These are phyloP conservation scores for Gryganskiella cystojenkinii DNA, from an alignment of 192 early-diverging fungal species.

Conservation along the genomic window DNA sequence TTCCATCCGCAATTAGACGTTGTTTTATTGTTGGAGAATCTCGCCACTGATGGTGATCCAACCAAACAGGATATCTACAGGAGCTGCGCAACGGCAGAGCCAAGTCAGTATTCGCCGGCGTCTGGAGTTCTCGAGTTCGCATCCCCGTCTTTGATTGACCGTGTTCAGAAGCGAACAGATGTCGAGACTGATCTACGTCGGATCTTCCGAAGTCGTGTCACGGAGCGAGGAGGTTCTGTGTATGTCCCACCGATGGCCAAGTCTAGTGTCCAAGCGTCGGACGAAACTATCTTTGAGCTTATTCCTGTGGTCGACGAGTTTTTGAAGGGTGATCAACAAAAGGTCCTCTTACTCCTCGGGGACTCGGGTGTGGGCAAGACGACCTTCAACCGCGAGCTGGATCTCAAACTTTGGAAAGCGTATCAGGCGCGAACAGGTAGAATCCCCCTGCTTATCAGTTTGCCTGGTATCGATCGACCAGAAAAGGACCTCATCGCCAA, in stretches of 20 bases:
- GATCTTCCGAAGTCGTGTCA: background rate
- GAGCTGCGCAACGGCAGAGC: background rate
- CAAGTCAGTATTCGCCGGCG: background rate
- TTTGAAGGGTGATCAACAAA: background rate
- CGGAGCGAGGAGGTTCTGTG: background rate
- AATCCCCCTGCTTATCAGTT: conserved; percentile 13
- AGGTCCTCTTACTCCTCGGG: conserved; percentile 7
- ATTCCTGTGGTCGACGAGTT: background rate
- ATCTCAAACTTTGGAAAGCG: background rate
- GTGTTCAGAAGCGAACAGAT: background rate
- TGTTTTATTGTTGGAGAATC: background rate
- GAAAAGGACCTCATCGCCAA: conserved; percentile 19
- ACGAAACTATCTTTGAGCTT: background rate
- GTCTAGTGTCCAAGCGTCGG: background rate
- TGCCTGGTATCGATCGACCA: conserved; percentile 2
- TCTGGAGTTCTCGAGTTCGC: background rate
- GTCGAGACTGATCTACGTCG: background rate
- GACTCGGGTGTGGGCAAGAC: conserved; percentile 23
- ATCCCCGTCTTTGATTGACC: background rate
- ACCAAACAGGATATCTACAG: conserved; percentile 1
- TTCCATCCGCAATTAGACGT: background rate
- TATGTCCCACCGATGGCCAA: background rate
- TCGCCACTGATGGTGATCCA: background rate
- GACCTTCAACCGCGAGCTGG: conserved; percentile 11
- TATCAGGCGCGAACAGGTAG: background rate